Conservation (phyloP, 768 basidiomycete genomes). For the Amanita jacksonii region DNA sequence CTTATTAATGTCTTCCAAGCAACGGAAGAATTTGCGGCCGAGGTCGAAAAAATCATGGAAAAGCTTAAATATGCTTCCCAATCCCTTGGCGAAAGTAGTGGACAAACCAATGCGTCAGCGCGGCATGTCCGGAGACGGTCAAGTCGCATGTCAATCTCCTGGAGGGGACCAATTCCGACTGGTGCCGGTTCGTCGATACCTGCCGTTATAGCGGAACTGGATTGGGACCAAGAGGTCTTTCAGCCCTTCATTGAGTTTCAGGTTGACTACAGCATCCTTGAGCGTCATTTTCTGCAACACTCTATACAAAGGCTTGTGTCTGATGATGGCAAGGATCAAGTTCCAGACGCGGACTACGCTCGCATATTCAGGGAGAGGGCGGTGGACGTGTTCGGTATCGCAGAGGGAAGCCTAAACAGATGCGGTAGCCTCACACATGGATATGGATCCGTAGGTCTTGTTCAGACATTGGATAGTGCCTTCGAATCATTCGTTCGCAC, state of each 20-base stretch:
- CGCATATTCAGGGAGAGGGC: conserved; percentile 67
- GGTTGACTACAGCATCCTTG: conserved; percentile 71
- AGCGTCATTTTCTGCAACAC: conserved; percentile 59
- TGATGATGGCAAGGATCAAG: conserved; percentile 30
- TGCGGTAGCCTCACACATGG: conserved; percentile 83
- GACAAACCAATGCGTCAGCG: conserved; percentile 16
- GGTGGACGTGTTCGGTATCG: conserved; percentile 62
- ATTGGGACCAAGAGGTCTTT: conserved; percentile 90
- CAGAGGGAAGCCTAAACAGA: conserved; percentile 72
- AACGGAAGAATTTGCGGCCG: conserved; percentile 76
- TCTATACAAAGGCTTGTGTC: conserved; percentile 40
- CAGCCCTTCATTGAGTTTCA: conserved; percentile 94
- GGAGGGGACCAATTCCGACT: conserved; percentile 32
- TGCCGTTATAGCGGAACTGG: conserved; percentile 28
- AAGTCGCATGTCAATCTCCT: conserved; percentile 57
- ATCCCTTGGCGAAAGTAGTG: conserved; percentile 12
- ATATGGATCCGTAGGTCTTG: conserved; percentile 67
- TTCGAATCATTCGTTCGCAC: conserved; percentile 61
- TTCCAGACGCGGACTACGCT: conserved; percentile 37
- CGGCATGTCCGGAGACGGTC: conserved; percentile 42
- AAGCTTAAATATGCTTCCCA: conserved; percentile 41
- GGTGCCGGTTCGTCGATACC: conserved; percentile 17
- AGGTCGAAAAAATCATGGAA: conserved; percentile 68
- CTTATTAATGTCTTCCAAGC: conserved; percentile 62
- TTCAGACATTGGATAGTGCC: conserved; percentile 65